Conservation (phyloP, 768 basidiomycete genomes). For the Filobasidium floriforme region DNA sequence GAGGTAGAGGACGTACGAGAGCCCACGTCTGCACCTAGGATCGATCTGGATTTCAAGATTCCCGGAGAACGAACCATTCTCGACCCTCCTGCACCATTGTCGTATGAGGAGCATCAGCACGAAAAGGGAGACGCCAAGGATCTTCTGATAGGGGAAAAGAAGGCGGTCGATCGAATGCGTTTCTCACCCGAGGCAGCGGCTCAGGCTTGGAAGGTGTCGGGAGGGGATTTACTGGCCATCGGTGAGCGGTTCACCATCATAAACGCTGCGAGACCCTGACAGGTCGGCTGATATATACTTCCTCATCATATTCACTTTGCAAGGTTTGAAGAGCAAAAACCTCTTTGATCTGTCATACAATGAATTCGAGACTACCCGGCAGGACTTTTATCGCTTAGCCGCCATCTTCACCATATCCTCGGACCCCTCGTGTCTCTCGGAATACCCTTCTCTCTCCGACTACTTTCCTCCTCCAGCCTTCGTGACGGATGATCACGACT, state of each 20-base stretch:
- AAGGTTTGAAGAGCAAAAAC: background rate
- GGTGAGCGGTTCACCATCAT: background rate
- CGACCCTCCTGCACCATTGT: conserved; percentile 2
- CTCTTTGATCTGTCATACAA: background rate
- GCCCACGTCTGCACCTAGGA: background rate
- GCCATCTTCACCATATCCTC: background rate
- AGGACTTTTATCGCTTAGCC: background rate
- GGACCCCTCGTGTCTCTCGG: background rate
- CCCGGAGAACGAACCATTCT: background rate
- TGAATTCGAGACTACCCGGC: background rate
- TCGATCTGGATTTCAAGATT: conserved; percentile 6
- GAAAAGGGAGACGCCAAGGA: background rate
- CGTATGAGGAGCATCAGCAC: background rate
- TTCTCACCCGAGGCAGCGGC: background rate
- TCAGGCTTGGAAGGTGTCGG: background rate
- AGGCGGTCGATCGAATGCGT: background rate
- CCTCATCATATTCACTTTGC: too few relatives aligned
- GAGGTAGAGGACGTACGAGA: background rate
- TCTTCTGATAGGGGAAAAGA: background rate
- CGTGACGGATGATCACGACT: background rate
- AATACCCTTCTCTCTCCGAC: conserved; percentile 8
- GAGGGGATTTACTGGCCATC: background rate
- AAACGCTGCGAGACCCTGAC: too few relatives aligned
- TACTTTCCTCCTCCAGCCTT: conserved; percentile 7
- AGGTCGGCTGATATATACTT: too few relatives aligned